Evolutionary conservation across 768 basidiomycete species (phyloP).

Genomic region (Kwoniella shandongensis): DNA sequence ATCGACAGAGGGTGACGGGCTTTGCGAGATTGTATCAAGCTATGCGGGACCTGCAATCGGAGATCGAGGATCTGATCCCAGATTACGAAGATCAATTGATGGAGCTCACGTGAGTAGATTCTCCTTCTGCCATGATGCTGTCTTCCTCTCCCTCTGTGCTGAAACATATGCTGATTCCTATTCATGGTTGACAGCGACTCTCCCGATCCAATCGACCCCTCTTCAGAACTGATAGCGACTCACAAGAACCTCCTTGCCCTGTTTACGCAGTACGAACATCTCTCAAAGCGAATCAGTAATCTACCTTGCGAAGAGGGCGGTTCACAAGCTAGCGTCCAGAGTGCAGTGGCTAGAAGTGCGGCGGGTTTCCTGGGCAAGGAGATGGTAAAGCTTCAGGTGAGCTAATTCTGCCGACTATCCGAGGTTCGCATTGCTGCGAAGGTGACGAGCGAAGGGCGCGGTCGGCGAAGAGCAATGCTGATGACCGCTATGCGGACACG

Average conservation of each 20-base stretch:
- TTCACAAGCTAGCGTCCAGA: conserved; percentile 80
- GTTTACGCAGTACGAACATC: conserved; percentile 82
- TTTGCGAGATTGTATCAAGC: conserved; percentile 73
- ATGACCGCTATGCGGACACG: too few species aligned
- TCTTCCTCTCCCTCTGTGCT: background rate
- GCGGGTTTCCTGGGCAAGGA: conserved; percentile 81
- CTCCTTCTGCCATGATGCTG: conserved; percentile 1
- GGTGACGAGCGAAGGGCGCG: too few species aligned
- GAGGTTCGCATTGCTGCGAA: too few species aligned
- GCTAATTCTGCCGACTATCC: too few species aligned
- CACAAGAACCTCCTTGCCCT: conserved; percentile 81
- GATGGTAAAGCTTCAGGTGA: conserved; percentile 78
- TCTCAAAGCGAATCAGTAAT: conserved; percentile 78
- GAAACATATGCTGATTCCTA: background rate
- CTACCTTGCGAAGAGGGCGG: conserved; percentile 65
- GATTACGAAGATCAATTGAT: conserved; percentile 83
- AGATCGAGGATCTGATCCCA: conserved; percentile 84
- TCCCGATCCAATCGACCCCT: conserved; percentile 55
- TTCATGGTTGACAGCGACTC: conserved; percentile 13
- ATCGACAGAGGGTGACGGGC: conserved; percentile 61
- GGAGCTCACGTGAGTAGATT: conserved; percentile 62
- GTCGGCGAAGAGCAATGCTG: too few species aligned
- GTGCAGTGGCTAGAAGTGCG: conserved; percentile 73
- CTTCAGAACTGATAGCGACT: conserved; percentile 54
- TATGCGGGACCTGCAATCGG: conserved; percentile 73